Evolutionary conservation across 164 flowering plant genomes (phyloP).

Genomic region (Buxus sempervirens): DNA sequence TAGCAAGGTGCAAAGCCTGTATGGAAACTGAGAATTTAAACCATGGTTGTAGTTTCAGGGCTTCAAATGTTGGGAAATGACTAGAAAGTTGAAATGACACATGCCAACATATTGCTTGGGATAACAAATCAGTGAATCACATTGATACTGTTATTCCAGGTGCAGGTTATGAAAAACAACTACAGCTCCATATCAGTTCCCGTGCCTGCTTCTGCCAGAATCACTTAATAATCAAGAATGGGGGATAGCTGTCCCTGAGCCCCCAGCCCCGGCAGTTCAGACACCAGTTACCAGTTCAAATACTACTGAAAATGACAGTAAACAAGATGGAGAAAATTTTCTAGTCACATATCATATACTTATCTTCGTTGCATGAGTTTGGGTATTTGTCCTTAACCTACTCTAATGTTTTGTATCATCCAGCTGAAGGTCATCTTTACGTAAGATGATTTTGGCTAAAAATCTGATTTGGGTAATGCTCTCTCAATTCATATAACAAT

Average conservation of each 20-base stretch:
- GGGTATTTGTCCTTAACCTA: too few species aligned
- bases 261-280: conserved; percentile 15
- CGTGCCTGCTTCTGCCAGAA: conserved; percentile 18
- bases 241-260: conserved; percentile 12
- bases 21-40: too few species aligned
- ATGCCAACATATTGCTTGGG: not conserved
- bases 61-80: not conserved
- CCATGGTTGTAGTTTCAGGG: not conserved
- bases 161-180: conserved; percentile 31
- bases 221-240: conserved; percentile 18
- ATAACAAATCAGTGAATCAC: not conserved
- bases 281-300: conserved; percentile 14
- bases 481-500: too few species aligned
- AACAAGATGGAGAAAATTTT: conserved; percentile 25
- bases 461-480: too few species aligned
- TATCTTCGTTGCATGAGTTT: not conserved
- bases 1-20: too few species aligned
- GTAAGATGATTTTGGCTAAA: too few species aligned
- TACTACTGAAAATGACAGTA: conserved; percentile 19
- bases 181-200: conserved; percentile 15
- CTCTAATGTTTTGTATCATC: conserved; percentile 1
- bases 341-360: not conserved
- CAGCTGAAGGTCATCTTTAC: conserved; percentile 73
- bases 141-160: conserved; percentile 10
- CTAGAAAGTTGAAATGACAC: not conserved